Conservation (phyloP, 2,329 filamentous ascomycete genomes). For the Leptodontidium sp. region DNA sequence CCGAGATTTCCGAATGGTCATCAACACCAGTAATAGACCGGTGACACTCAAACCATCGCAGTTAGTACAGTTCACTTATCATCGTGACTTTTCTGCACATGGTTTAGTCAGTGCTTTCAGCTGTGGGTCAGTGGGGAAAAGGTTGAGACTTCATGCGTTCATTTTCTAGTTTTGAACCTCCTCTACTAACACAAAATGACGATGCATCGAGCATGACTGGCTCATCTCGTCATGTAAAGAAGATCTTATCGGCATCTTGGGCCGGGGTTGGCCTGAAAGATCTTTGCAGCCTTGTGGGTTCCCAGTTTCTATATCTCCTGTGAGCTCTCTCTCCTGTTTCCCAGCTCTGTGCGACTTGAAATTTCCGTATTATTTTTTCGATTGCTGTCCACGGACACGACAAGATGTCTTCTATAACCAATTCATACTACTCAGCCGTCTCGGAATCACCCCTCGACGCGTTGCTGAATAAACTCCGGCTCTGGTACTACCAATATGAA, state of each 20-base stretch:
- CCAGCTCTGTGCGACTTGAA: neutral
- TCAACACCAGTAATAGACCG: neutral
- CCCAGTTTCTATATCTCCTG: neutral
- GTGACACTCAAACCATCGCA: neutral
- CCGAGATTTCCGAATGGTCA: slow-evolving; percentile 4
- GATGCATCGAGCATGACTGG: neutral
- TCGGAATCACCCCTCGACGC: neutral
- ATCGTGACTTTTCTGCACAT: neutral
- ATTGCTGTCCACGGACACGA: neutral
- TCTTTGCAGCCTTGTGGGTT: neutral
- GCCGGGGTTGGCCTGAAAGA: neutral
- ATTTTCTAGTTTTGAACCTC: slow-evolving; percentile 3
- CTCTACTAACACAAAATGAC: neutral
- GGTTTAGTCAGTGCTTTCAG: neutral
- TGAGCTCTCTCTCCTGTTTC: neutral
- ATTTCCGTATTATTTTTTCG: neutral
- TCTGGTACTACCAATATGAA: slow-evolving; percentile 52
- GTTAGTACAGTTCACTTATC: neutral
- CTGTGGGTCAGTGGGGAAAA: too few species aligned
- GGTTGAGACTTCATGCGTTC: neutral
- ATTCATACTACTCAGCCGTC: neutral
- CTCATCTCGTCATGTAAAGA: neutral
- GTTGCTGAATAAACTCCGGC: slow-evolving; percentile 15
- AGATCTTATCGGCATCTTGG: neutral
- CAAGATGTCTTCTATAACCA: neutral